Evolutionary conservation across 192 early-diverging fungal genomes (phyloP), one percentile per base, ranked within the genome.

Genomic region (Backusella australiensis): DNA sequence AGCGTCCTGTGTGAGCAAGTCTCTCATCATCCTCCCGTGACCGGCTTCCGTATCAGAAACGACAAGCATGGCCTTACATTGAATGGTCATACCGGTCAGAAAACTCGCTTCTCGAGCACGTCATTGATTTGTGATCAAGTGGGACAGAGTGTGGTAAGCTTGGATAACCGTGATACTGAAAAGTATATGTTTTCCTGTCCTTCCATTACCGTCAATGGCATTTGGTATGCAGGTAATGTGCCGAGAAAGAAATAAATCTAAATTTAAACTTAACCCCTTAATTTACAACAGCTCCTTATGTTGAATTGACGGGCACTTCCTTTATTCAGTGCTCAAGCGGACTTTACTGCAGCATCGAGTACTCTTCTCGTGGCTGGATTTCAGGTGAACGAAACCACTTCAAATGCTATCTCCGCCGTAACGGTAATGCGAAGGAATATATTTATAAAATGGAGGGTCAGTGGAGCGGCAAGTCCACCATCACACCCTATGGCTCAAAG

Each of bases 381-480:
- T 91, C 91, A 14, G 93, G 93, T 72, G 90, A 91, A 53, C 90
- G 92, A 77, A 90, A 94, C 78, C 88, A 88, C 74, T 94, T 94
- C 80, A 90, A 90, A 67, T 91, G 88, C 59, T 84, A 81, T 63
- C 71, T 81, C 9, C 78, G 78, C 11, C 74, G 77, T 26, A 80
- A 78, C 7, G 78, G 78, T 34, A 75, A 52, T 26, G 26, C 73
- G 15, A 81, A 81, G 36, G 80, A 81, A 35, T 81, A 81, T 42
- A 65, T 81, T 14, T 78, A 77, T 63, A 81, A 81, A 59, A 77
- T 81, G 6, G 80, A 81, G 53, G 93, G 93, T 59, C 85, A 87
- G 68, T 94, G 93, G 93, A 87, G 85, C 46, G 90, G 84, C 8
- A 84, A 88, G 46, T 94, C 93, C 4, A 86, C 78, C 38, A 79